Evolutionary conservation across 139 green algal genomes (phyloP).

Genomic region (Volvox africanus): DNA sequence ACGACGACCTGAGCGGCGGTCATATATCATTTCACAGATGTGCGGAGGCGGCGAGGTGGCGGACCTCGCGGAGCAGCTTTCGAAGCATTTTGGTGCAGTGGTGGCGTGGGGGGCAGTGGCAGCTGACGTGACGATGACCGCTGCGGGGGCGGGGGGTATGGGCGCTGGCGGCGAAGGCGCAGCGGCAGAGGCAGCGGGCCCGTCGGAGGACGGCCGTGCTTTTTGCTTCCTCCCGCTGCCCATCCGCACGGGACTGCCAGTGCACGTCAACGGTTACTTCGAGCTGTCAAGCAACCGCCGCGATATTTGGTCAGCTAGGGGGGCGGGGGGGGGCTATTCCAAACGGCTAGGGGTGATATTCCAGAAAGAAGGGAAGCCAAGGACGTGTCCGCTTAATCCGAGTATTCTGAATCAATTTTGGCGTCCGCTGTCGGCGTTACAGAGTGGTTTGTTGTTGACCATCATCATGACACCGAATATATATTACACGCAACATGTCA

Average conservation of each 20-base stretch:
- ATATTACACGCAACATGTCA: too few relatives aligned
- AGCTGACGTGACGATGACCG: conserved; percentile 60
- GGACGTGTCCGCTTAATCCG: too few relatives aligned
- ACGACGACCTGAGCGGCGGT: not conserved
- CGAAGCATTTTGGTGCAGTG: conserved; percentile 66
- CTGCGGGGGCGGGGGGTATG: not conserved
- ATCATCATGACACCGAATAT: too few relatives aligned
- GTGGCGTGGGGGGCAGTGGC: conserved; percentile 78
- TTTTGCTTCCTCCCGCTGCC: conserved; percentile 91
- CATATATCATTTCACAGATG: conserved; percentile 67
- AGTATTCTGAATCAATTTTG: too few relatives aligned
- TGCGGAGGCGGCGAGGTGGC: conserved; percentile 51
- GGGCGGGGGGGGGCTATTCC: not conserved
- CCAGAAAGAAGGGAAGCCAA: too few relatives aligned
- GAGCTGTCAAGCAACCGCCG: conserved; percentile 85
- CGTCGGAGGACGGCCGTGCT: conserved; percentile 61
- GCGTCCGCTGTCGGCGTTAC: too few relatives aligned
- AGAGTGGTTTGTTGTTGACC: too few relatives aligned
- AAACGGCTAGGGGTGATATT: too few relatives aligned
- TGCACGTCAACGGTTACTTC: conserved; percentile 88
- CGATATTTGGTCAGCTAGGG: conserved; percentile 73
- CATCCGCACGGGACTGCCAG: conserved; percentile 71
- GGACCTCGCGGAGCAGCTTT: conserved; percentile 53
- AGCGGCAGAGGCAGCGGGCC: not conserved
- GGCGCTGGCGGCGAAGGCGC: not conserved